Evolutionary conservation across 306 rosid species (phyloP), one percentile per base, ranked within the genome.

Genomic region (Citrullus mucosospermus): DNA sequence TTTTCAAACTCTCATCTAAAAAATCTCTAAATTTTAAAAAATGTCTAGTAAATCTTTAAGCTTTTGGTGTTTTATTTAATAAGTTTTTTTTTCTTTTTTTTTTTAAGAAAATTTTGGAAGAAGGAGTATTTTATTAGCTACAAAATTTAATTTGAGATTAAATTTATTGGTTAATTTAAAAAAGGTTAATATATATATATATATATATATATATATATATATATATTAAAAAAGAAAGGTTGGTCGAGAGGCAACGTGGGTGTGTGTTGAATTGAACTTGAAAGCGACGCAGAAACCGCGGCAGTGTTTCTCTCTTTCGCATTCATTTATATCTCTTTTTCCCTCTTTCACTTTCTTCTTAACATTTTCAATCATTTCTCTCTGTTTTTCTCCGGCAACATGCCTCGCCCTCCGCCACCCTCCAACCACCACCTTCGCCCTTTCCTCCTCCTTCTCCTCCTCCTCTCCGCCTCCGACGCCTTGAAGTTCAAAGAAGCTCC

Each of bases 401-500:
- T 80, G 80, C 82, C 85, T 41, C 2, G 51, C 9, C 65, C 57
- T 77, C 60, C 71, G 2, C 79, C 69, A 4, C 59, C 58, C 10
- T 54, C n/a, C 0, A 0, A 22, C 3, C 67, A 34, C 0, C 78
- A 25, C 55, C 69, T 28, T 56, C 20, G 50, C 36, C 34, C n/a
- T 46, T 43, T 73, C 65, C 57, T 68, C 65, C 57, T 50, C 22
- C 22, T 11, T 79, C 17, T 36, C 50, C 14, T 83, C 38, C 18
- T 81, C 81, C 17, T 41, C 36, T 10, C 65, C 38, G 78, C 86
- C 79, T 9, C 58, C 28, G 5, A 36, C 7, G 54, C 80, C 18
- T 90, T 50, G 14, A 81, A 83, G 39, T 95, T 95, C 85, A 89
- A 85, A 75, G 97, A 95, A 84, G 99, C 99, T 1, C 99, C 99